Evolutionary conservation across 495 filamentous ascomycete species (phyloP).

Genomic region (Aspergillus carlsbadensis): DNA sequence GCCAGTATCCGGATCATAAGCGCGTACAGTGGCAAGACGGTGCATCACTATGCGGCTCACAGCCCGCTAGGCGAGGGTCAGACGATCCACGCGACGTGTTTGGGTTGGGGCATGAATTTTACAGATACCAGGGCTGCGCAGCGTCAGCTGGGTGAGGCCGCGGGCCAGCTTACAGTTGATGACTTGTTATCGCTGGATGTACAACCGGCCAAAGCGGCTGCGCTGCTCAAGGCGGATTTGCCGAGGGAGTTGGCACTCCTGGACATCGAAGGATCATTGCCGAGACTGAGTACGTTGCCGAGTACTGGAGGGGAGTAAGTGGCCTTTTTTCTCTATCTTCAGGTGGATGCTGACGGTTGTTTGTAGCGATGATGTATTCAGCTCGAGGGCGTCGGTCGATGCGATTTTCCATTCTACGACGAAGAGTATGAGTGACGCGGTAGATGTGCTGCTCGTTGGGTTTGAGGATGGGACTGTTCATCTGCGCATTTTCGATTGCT

Average conservation of each 20-base stretch:
- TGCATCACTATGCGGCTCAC: constrained; percentile 60
- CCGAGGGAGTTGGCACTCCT: constrained; percentile 74
- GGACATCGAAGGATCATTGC: constrained; percentile 77
- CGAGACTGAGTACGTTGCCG: constrained; percentile 72
- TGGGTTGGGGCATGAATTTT: constrained; percentile 74
- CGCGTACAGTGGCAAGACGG: constrained; percentile 72
- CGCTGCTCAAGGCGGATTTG: constrained; percentile 58
- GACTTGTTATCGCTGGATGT: constrained; percentile 40
- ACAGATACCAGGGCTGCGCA: constrained; percentile 54
- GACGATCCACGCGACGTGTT: constrained; percentile 51
- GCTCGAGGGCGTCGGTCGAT: constrained; percentile 67
- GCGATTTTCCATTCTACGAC: constrained; percentile 63
- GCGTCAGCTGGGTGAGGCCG: constrained; percentile 39
- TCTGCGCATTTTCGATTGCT: constrained; percentile 85
- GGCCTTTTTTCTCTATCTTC: not conserved
- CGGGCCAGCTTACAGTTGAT: constrained; percentile 40
- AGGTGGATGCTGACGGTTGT: not conserved
- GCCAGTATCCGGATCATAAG: constrained; percentile 67
- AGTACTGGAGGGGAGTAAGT: constrained; percentile 48
- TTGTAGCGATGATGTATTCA: constrained; percentile 67
- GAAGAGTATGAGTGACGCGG: constrained; percentile 62
- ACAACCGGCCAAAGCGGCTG: constrained; percentile 37
- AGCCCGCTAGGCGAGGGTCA: constrained; percentile 26
- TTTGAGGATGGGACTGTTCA: constrained; percentile 78
- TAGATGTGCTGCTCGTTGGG: constrained; percentile 80